A percentile compares a stretch with the other conserved stretches of the same genome.
phyloP scores from a whole-genome alignment of 495 filamentous ascomycete species.

The Talaromyces wortmannii region DNA sequence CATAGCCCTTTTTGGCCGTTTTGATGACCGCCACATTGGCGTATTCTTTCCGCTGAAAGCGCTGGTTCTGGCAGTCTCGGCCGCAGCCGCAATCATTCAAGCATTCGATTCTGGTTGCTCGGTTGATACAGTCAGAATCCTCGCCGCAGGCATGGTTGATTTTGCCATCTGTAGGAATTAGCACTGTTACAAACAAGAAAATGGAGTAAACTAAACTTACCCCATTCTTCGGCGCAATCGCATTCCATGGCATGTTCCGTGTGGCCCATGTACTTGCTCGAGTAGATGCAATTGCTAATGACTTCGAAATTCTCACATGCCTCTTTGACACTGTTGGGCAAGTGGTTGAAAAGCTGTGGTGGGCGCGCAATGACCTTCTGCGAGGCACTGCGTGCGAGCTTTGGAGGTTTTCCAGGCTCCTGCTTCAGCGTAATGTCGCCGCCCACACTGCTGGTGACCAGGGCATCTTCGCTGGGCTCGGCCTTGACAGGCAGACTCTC shows the following conservation, averaged over 20 bases:
- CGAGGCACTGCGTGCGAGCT: constrained; percentile 66
- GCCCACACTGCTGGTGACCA: constrained; percentile 35
- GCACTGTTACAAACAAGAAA: neutral
- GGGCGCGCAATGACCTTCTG: constrained; percentile 58
- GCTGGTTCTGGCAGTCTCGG: constrained; percentile 82
- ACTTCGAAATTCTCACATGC: constrained; percentile 71
- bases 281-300: constrained; percentile 79
- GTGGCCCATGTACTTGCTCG: constrained; percentile 78
- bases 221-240: constrained; percentile 92
- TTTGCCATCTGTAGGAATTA: constrained; percentile 4
- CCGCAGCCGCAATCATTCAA: constrained; percentile 82
- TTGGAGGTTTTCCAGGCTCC: constrained; percentile 62
- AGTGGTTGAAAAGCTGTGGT: constrained; percentile 58
- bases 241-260: constrained; percentile 93
- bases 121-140: constrained; percentile 98
- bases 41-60: constrained; percentile 87
- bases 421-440: constrained; percentile 57
- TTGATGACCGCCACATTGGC: constrained; percentile 91
- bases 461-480: constrained; percentile 12
- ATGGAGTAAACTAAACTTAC: constrained; percentile 47
- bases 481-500: constrained; percentile 24
- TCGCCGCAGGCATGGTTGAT: constrained; percentile 85
- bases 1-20: constrained; percentile 95
- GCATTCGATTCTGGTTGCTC: constrained; percentile 96
- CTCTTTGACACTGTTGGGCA: constrained; percentile 68